Conservation (phyloP, 208 protist species). For the Leptomonas seymouri region DNA sequence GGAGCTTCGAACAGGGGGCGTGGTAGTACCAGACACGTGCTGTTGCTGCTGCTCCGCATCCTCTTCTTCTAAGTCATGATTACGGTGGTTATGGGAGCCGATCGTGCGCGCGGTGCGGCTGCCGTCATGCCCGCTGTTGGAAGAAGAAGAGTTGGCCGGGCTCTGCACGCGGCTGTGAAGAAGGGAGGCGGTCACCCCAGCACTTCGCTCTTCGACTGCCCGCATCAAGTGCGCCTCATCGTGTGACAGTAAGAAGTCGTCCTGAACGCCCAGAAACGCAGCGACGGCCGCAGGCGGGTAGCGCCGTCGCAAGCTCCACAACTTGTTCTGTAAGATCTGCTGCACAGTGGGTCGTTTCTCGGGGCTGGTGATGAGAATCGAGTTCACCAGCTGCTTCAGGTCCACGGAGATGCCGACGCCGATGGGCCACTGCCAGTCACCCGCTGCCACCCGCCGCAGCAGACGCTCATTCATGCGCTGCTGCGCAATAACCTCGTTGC, state of each 20-base stretch:
- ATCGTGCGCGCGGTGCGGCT: not conserved
- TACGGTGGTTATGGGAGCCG: not conserved
- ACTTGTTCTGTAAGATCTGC: slow-evolving; percentile 56
- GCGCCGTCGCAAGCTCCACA: slow-evolving; percentile 77
- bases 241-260: slow-evolving; percentile 79
- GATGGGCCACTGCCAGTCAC: slow-evolving; percentile 79
- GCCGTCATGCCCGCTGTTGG: not conserved
- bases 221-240: slow-evolving; percentile 81
- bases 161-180: slow-evolving; percentile 54
- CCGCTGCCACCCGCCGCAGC: slow-evolving; percentile 71
- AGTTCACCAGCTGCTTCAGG: slow-evolving; percentile 69
- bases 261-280: slow-evolving; percentile 83
- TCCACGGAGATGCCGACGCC: slow-evolving; percentile 59
- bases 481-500: slow-evolving; percentile 18
- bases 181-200: slow-evolving; percentile 67
- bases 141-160: slow-evolving; percentile 5
- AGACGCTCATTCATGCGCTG: slow-evolving; percentile 60
- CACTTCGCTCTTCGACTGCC: slow-evolving; percentile 84
- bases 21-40: slow-evolving; percentile 7
- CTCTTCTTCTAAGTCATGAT: not conserved
- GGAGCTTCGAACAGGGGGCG: slow-evolving; percentile 35
- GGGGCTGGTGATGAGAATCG: slow-evolving; percentile 59
- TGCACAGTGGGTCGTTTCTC: slow-evolving; percentile 65
- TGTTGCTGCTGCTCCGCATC: slow-evolving; percentile 9
- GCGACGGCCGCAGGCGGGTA: slow-evolving; percentile 68